phyloP scores from a whole-genome alignment of 768 basidiomycete genomes.

The Mycena capillaripes region DNA sequence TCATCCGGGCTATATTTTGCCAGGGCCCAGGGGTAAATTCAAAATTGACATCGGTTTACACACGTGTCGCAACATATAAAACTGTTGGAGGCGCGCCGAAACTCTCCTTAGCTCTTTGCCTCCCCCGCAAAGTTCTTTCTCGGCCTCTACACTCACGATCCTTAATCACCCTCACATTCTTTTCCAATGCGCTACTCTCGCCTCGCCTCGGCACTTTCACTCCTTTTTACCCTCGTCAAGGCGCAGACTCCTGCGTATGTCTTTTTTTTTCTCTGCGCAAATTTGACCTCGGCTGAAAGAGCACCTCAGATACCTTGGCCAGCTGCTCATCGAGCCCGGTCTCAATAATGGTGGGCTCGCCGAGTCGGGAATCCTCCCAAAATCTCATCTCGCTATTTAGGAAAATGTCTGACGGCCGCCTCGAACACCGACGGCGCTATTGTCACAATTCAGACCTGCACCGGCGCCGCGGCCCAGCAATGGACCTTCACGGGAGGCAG shows the following conservation, averaged over 20 bases:
- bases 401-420: conserved; percentile 65
- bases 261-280: background rate
- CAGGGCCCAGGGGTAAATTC: too few species aligned
- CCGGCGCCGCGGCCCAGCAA: conserved; percentile 58
- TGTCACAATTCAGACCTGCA: conserved; percentile 64
- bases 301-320: conserved; percentile 54
- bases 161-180: conserved; percentile 34
- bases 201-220: conserved; percentile 24
- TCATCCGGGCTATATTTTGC: too few species aligned
- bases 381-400: conserved; percentile 42
- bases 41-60: too few species aligned
- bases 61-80: background rate
- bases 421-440: conserved; percentile 63
- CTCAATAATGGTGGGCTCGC: conserved; percentile 53
- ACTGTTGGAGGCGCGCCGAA: background rate
- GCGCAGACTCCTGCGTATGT: conserved; percentile 44
- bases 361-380: background rate
- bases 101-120: conserved; percentile 17
- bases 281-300: conserved; percentile 13
- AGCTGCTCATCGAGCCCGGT: conserved; percentile 60
- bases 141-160: conserved; percentile 25
- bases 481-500: conserved; percentile 62
- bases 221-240: conserved; percentile 36
- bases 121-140: conserved; percentile 28
- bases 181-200: conserved; percentile 30